Evolutionary conservation across 73 alveolate species (phyloP).

Genomic region (Tetrahymena borealis): DNA sequence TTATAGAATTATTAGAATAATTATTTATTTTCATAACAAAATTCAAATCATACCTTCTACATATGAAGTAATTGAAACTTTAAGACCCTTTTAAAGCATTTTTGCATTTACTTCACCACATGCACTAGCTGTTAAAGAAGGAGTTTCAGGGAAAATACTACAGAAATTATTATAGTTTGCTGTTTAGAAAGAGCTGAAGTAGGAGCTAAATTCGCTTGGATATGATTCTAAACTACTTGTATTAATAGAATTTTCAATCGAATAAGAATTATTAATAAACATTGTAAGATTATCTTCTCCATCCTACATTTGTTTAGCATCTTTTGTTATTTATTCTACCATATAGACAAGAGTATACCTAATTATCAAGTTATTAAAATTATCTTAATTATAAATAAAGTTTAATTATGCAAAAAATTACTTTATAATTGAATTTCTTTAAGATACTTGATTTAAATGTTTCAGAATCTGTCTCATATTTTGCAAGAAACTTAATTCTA

Average conservation of each 20-base stretch:
- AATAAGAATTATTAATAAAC: slow-evolving; percentile 1
- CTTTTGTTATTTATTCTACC: slow-evolving; percentile 22
- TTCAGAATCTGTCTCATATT: slow-evolving; percentile 10
- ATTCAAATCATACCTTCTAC: neutral
- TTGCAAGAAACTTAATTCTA: slow-evolving; percentile 15
- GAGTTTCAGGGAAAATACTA: neutral
- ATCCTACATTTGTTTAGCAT: neutral
- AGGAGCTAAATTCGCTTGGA: slow-evolving; percentile 25
- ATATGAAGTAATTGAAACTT: neutral
- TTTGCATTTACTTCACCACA: neutral
- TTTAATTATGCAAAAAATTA: neutral
- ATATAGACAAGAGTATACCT: slow-evolving; percentile 26
- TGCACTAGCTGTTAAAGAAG: neutral
- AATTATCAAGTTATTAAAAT: neutral
- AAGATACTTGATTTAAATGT: slow-evolving; percentile 18
- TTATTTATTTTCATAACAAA: no score
- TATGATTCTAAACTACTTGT: slow-evolving; percentile 17
- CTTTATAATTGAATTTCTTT: slow-evolving; percentile 11
- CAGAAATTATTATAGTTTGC: slow-evolving; percentile 37
- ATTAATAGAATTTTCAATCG: slow-evolving; percentile 11
- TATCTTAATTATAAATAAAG: neutral
- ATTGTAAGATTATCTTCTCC: slow-evolving; percentile 11
- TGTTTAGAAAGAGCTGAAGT: slow-evolving; percentile 8
- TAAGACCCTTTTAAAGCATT: neutral
- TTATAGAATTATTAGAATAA: no score